Percentiles rank a stretch among this genome's conserved stretches.
These are phyloP conservation scores for Moesziomyces sp. DNA, from an alignment of 1,284 basidiomycete species.

Conservation along the genomic window DNA sequence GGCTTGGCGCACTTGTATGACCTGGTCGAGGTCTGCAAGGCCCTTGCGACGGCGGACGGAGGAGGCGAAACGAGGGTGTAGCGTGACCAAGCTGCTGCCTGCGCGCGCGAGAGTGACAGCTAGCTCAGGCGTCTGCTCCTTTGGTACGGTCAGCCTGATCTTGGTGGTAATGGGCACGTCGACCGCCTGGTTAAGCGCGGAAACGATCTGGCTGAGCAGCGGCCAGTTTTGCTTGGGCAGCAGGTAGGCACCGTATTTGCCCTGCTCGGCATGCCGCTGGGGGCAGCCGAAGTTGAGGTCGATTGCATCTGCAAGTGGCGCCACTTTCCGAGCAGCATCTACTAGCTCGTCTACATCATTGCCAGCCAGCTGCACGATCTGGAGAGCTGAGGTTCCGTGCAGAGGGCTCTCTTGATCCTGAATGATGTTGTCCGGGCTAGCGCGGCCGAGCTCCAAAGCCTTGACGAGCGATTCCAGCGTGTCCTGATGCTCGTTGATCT, in stretches of 20 bases:
- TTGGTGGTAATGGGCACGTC: constrained; percentile 75
- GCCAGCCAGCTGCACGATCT: constrained; percentile 79
- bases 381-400: constrained; percentile 67
- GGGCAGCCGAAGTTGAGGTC: constrained; percentile 78
- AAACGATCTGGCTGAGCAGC: constrained; percentile 74
- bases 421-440: constrained; percentile 21
- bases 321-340: constrained; percentile 73
- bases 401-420: background rate
- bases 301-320: constrained; percentile 72
- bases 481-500: constrained; percentile 27
- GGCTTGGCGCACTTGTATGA: constrained; percentile 72
- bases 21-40: constrained; percentile 75
- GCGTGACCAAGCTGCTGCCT: constrained; percentile 76
- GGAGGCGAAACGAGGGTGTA: constrained; percentile 79
- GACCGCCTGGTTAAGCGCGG: constrained; percentile 68
- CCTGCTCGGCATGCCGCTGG: constrained; percentile 76
- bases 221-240: constrained; percentile 77
- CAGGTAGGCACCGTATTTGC: constrained; percentile 79
- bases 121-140: constrained; percentile 73
- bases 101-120: constrained; percentile 73
- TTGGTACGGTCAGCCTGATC: constrained; percentile 71
- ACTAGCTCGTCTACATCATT: constrained; percentile 75
- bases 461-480: constrained; percentile 35
- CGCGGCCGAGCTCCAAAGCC: constrained; percentile 38
- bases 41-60: constrained; percentile 76